phyloP scores from a whole-genome alignment of 2,329 filamentous ascomycete genomes.

The Pseudopithomyces maydicus region DNA sequence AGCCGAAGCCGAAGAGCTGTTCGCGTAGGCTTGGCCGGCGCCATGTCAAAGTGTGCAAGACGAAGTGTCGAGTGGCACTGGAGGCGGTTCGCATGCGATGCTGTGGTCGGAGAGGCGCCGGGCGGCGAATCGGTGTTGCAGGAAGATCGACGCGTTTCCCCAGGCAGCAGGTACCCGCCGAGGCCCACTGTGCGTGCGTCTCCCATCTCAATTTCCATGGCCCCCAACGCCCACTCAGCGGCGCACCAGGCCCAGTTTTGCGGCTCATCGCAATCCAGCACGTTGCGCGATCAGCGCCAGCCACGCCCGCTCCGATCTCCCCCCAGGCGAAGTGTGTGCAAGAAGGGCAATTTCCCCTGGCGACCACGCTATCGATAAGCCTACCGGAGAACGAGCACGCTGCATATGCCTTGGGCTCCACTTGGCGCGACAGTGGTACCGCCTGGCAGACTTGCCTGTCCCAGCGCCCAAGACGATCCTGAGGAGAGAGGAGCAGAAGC shows the following conservation, averaged over 20 bases:
- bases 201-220: constrained; percentile 16
- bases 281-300: constrained; percentile 1
- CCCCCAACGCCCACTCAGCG: constrained; percentile 8
- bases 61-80: not conserved
- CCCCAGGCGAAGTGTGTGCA: too few species aligned
- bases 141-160: constrained; percentile 4
- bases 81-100: too few species aligned
- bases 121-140: not conserved
- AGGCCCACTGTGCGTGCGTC: constrained; percentile 6
- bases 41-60: not conserved
- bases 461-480: not conserved
- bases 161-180: constrained; percentile 7
- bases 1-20: too few species aligned
- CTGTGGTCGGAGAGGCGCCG: not conserved
- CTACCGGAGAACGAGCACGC: too few species aligned
- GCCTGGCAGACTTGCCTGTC: too few species aligned
- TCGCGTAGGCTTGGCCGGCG: too few species aligned
- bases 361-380: too few species aligned
- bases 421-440: not conserved
- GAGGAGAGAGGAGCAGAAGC: not conserved
- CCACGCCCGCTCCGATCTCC: not conserved
- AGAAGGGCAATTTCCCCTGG: too few species aligned
- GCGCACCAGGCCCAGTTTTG: constrained; percentile 8
- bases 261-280: constrained; percentile 9
- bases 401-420: too few species aligned